Evolutionary conservation across 2,329 filamentous ascomycete genomes (phyloP).

Genomic region (Cladorrhinum sp.): DNA sequence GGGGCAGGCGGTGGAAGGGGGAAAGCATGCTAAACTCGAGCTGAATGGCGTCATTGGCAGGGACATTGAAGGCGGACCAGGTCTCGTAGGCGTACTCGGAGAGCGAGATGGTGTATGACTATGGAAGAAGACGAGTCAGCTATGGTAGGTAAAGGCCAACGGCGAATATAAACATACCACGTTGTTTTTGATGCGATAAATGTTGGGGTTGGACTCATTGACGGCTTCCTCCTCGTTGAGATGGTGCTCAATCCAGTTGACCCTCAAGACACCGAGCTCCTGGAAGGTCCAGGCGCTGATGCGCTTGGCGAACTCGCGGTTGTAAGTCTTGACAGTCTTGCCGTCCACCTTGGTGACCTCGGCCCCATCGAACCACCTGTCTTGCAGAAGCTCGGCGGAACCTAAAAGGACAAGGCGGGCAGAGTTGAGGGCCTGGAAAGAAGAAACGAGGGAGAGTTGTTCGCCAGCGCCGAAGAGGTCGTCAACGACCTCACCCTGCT

Average conservation of each 20-base stretch:
- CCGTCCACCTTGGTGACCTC: constrained; percentile 63
- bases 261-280: constrained; percentile 84
- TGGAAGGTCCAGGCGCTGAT: constrained; percentile 95
- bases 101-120: constrained; percentile 84
- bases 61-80: constrained; percentile 70
- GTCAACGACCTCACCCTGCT: constrained; percentile 69
- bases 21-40: constrained; percentile 99
- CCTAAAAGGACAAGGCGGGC: constrained; percentile 85
- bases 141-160: constrained; percentile 21
- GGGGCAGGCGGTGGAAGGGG: constrained; percentile 85
- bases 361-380: constrained; percentile 78
- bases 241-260: constrained; percentile 79
- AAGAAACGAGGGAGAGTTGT: constrained; percentile 81
- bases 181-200: constrained; percentile 95
- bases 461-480: constrained; percentile 81
- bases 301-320: constrained; percentile 80
- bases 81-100: constrained; percentile 78
- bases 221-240: constrained; percentile 52
- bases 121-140: constrained; percentile 9
- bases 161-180: constrained; percentile 63
- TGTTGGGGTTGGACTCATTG: constrained; percentile 71
- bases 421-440: constrained; percentile 88
- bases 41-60: constrained; percentile 71
- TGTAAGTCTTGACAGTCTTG: constrained; percentile 61
- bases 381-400: constrained; percentile 79